A percentile compares a stretch with the other conserved stretches of the same genome.
These are phyloP conservation scores for Elongisporangium senticosum DNA, from an alignment of 352 stramenopile genomes.

Conservation along the genomic window DNA sequence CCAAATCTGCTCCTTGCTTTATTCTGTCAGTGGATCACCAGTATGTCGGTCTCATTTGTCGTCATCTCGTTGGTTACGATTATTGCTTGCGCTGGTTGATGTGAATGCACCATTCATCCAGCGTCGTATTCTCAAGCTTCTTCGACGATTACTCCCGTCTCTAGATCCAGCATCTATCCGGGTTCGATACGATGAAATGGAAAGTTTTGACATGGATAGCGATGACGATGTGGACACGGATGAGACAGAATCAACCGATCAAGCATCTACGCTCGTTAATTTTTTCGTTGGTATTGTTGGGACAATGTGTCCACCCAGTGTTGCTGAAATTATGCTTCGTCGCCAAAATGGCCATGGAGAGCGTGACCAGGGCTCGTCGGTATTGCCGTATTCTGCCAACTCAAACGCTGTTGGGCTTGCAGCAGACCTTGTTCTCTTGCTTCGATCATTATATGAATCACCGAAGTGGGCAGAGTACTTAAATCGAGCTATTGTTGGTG, in stretches of 20 bases:
- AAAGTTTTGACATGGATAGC: constrained; percentile 76
- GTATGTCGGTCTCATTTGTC: constrained; percentile 81
- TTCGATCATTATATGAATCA: constrained; percentile 77
- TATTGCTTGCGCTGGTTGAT: constrained; percentile 76
- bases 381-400: constrained; percentile 19
- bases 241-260: constrained; percentile 35
- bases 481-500: constrained; percentile 50
- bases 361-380: constrained; percentile 2
- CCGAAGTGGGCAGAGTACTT: constrained; percentile 66
- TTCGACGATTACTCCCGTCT: constrained; percentile 70
- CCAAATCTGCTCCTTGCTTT: constrained; percentile 84
- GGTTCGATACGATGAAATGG: constrained; percentile 59
- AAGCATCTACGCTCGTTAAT: constrained; percentile 60
- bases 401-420: constrained; percentile 35
- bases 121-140: constrained; percentile 74
- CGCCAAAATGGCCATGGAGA: constrained; percentile 11
- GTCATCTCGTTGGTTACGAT: constrained; percentile 73
- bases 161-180: constrained; percentile 60
- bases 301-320: constrained; percentile 59
- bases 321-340: constrained; percentile 52
- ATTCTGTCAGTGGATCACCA: constrained; percentile 80
- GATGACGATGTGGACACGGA: constrained; percentile 76
- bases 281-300: constrained; percentile 79
- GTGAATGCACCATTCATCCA: constrained; percentile 72
- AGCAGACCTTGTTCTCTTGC: constrained; percentile 72